Evolutionary conservation across 2,329 filamentous ascomycete genomes (phyloP).

Genomic region (Dendryphion nanum): DNA sequence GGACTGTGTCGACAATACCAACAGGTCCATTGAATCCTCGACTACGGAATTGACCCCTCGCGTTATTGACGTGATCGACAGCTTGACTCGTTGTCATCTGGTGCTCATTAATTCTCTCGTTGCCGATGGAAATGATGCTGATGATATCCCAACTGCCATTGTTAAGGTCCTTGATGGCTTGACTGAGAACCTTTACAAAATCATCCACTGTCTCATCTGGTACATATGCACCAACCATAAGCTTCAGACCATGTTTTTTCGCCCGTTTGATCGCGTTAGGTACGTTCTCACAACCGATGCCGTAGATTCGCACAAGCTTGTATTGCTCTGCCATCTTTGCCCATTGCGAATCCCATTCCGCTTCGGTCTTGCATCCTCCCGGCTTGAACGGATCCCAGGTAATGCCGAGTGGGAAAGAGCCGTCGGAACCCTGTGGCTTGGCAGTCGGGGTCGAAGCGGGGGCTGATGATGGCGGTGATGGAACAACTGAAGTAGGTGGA

Average conservation of each 20-base stretch:
- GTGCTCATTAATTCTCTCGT: conserved; percentile 68
- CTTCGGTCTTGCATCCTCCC: conserved; percentile 61
- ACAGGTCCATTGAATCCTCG: conserved; percentile 71
- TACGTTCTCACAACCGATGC: conserved; percentile 75
- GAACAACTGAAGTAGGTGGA: too few relatives aligned
- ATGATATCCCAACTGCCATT: conserved; percentile 65
- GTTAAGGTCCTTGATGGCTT: conserved; percentile 47
- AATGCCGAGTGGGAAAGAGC: conserved; percentile 26
- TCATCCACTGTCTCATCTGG: conserved; percentile 46
- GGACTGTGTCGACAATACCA: conserved; percentile 78
- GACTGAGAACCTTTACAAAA: conserved; percentile 62
- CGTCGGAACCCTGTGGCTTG: conserved; percentile 5
- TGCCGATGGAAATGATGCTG: conserved; percentile 73
- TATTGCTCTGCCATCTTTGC: conserved; percentile 57
- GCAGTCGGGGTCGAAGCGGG: neutral
- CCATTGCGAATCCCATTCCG: conserved; percentile 66
- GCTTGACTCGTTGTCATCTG: conserved; percentile 52
- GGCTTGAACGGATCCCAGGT: conserved; percentile 33
- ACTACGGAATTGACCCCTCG: conserved; percentile 56
- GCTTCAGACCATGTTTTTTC: conserved; percentile 61
- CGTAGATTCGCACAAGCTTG: conserved; percentile 71
- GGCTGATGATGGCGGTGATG: too few relatives aligned
- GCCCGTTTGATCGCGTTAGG: conserved; percentile 61
- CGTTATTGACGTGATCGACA: conserved; percentile 56
- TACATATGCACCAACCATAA: conserved; percentile 75